A percentile compares a stretch with the other conserved stretches of the same genome.
phyloP scores from a whole-genome alignment of 495 filamentous ascomycete genomes.

The Podospora fimiseda region DNA sequence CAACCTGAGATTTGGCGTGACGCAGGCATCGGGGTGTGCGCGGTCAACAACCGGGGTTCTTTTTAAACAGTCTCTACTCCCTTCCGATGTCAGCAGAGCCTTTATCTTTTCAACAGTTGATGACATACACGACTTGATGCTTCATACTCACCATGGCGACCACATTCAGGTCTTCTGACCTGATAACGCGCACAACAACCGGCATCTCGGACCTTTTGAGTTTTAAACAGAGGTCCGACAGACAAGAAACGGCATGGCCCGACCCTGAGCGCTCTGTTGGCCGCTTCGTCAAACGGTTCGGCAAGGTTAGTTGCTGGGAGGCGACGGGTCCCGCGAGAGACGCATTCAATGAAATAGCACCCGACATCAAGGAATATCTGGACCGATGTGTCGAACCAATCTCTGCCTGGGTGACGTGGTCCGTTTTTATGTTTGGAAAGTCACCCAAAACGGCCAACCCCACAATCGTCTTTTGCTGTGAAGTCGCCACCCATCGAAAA shows the following conservation, averaged over 20 bases:
- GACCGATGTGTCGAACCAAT: constrained; percentile 5
- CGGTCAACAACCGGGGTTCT: no score
- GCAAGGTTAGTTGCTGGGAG: not conserved
- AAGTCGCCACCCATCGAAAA: constrained; percentile 4
- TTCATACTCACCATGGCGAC: not conserved
- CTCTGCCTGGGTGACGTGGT: constrained; percentile 8
- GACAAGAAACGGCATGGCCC: not conserved
- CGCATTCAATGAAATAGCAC: not conserved
- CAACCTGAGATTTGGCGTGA: no score
- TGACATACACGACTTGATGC: no score
- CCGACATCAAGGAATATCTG: constrained; percentile 2
- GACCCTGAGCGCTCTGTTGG: not conserved
- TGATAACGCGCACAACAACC: not conserved
- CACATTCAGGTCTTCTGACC: not conserved
- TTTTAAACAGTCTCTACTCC: no score
- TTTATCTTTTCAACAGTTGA: no score
- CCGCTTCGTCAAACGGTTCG: not conserved
- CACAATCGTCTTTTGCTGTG: constrained; percentile 7
- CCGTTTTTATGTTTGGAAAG: constrained; percentile 7
- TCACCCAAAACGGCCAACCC: not conserved
- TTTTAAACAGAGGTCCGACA: not conserved
- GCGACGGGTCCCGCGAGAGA: not conserved
- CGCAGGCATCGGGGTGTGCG: no score
- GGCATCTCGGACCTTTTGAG: not conserved
- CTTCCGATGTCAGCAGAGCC: no score